Percentiles rank a stretch among this genome's conserved stretches.
Conservation (phyloP, 192 early-diverging fungal species). For the Mortierella alpina region DNA sequence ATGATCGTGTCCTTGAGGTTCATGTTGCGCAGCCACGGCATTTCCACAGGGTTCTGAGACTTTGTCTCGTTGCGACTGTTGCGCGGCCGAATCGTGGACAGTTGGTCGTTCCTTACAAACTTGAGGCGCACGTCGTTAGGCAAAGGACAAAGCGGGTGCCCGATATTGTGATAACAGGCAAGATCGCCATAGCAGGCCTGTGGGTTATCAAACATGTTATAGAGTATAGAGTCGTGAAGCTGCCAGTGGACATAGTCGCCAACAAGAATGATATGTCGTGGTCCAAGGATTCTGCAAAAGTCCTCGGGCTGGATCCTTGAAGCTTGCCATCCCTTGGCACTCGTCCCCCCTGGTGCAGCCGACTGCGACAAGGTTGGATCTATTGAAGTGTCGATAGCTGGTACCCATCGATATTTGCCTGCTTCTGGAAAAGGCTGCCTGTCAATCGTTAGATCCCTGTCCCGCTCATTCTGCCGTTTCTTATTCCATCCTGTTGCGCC, state of each 20-base stretch:
- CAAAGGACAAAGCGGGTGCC: constrained; percentile 49
- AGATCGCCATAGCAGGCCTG: constrained; percentile 67
- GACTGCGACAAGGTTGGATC: neutral
- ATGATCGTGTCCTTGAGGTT: constrained; percentile 56
- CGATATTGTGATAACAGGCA: constrained; percentile 55
- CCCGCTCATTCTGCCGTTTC: constrained; percentile 45
- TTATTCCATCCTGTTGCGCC: constrained; percentile 47
- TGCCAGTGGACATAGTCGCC: constrained; percentile 65
- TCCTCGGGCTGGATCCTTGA: constrained; percentile 26
- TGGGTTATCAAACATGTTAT: constrained; percentile 64
- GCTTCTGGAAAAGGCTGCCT: constrained; percentile 46
- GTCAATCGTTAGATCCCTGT: constrained; percentile 41
- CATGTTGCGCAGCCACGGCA: constrained; percentile 54
- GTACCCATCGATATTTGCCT: constrained; percentile 47
- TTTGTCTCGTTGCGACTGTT: constrained; percentile 34
- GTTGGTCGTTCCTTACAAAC: constrained; percentile 62
- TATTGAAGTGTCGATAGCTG: neutral
- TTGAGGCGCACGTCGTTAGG: constrained; percentile 35
- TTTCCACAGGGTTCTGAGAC: constrained; percentile 55
- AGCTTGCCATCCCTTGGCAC: constrained; percentile 23
- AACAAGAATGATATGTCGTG: constrained; percentile 59
- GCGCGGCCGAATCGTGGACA: constrained; percentile 33
- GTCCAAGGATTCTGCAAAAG: constrained; percentile 55
- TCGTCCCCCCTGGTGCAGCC: neutral
- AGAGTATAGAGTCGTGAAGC: constrained; percentile 64